Evolutionary conservation across 169 alveolate genomes (phyloP), one percentile per base, ranked within the genome.

Genomic region (Ichthyophthirius multifiliis): DNA sequence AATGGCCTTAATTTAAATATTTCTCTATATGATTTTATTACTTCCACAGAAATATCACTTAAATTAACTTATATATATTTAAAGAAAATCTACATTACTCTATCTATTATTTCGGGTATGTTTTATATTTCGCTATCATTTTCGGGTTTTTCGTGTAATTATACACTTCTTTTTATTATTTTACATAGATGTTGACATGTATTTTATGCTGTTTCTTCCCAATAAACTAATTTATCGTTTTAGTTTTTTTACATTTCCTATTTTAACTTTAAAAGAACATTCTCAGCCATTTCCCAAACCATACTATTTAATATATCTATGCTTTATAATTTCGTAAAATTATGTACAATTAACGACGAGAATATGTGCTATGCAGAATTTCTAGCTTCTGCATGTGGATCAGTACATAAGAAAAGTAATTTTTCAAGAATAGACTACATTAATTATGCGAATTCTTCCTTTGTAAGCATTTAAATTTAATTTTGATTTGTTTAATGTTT

Each of bases 331-430:
- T 37, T 67, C 2, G 77, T 37, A 67, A 35, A 67, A 39, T 67
- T 67, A 20, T 67, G 43, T 9, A 39, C 46, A 5, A 67, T 67
- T 5, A 67, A 41, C 34, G 43, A 16, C 20, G 64, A 67, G 12
- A 67, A 67, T 0, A 67, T 39, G 41, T 67, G 77, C 13, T 34
- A 9, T 5, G 77, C 77, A 37, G 77, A 67, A 9, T 67, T 34
- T 67, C 77, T 67, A 6, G 55, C 77, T 67, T 67, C 77, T 2
- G 77, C 46, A 20, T 67, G 77, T 35, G 48, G 35, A 67, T 67
- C 77, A 0, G 41, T 32, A 41, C 77, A 67, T 3, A 67, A 44
- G 4, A 39, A 37, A 6, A 67, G 43, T n/a, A 67, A 10, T 18
- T 41, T 67, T 37, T 37, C 46, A 5, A 67, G 32, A 30, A 67